phyloP scores from a whole-genome alignment of 2,329 filamentous ascomycete species.

The Penicillium sp. region DNA sequence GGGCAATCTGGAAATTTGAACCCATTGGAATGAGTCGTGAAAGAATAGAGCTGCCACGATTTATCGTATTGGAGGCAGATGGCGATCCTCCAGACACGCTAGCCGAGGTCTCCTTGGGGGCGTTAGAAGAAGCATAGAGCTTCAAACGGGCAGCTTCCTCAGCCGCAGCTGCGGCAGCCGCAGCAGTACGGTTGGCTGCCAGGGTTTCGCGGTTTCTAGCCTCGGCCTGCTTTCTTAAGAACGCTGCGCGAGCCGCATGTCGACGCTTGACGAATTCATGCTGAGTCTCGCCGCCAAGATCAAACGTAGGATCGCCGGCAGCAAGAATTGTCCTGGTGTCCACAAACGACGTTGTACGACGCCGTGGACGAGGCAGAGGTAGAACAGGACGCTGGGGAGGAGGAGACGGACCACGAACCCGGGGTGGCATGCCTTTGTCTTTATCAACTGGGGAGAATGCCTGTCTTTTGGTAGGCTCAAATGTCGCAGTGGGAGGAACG shows the following conservation, averaged over 20 bases:
- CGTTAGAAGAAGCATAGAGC: background rate
- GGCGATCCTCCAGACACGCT: background rate
- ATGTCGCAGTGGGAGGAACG: background rate
- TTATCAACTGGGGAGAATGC: background rate
- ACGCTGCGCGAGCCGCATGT: background rate
- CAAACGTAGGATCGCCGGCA: background rate
- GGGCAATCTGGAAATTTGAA: background rate
- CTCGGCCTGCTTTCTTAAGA: too few relatives aligned
- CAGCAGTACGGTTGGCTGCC: background rate
- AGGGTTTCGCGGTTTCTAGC: background rate
- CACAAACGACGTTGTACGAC: conserved; percentile 3
- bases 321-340: background rate
- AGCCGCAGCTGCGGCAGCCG: background rate
- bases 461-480: background rate
- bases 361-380: background rate
- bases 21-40: background rate
- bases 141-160: background rate
- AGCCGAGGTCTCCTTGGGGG: background rate
- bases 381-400: background rate
- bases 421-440: background rate
- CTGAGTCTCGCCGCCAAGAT: background rate
- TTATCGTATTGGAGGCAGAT: background rate
- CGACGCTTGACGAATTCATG: conserved; percentile 8
- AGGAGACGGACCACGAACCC: background rate
- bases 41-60: background rate